Conservation (phyloP, 2,329 filamentous ascomycete genomes). For the Penicillium verrucosum region DNA sequence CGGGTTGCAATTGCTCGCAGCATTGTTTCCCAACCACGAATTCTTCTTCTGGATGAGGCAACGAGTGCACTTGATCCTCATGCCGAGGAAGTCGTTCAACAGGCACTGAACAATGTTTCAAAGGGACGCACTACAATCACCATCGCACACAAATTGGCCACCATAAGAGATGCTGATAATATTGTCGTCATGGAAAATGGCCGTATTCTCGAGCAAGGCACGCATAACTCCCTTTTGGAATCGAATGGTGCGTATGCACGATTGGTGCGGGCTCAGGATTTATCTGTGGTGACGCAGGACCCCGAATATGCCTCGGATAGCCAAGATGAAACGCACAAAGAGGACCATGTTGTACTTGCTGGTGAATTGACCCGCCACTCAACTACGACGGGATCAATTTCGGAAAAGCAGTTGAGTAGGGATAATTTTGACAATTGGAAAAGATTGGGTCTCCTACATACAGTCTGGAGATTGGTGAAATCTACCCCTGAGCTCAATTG, state of each 20-base stretch:
- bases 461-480: neutral
- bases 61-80: conserved; percentile 85
- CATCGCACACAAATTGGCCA: conserved; percentile 47
- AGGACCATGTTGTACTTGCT: neutral
- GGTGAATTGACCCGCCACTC: conserved; percentile 1
- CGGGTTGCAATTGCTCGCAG: conserved; percentile 82
- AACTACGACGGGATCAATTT: neutral
- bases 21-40: conserved; percentile 74
- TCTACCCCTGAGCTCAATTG: conserved; percentile 3
- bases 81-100: conserved; percentile 81
- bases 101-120: conserved; percentile 71
- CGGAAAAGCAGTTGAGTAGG: neutral
- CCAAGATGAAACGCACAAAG: neutral
- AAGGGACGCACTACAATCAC: conserved; percentile 46
- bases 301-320: conserved; percentile 12
- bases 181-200: conserved; percentile 48
- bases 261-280: conserved; percentile 48
- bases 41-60: conserved; percentile 85
- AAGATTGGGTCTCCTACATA: conserved; percentile 2
- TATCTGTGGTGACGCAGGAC: conserved; percentile 28
- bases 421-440: conserved; percentile 11
- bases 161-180: conserved; percentile 44
- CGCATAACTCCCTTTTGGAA: conserved; percentile 38
- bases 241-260: conserved; percentile 35
- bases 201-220: conserved; percentile 45